A percentile compares a stretch with the other conserved stretches of the same genome.
phyloP scores from a whole-genome alignment of 805 yeast species.

The Torulaspora indica region DNA sequence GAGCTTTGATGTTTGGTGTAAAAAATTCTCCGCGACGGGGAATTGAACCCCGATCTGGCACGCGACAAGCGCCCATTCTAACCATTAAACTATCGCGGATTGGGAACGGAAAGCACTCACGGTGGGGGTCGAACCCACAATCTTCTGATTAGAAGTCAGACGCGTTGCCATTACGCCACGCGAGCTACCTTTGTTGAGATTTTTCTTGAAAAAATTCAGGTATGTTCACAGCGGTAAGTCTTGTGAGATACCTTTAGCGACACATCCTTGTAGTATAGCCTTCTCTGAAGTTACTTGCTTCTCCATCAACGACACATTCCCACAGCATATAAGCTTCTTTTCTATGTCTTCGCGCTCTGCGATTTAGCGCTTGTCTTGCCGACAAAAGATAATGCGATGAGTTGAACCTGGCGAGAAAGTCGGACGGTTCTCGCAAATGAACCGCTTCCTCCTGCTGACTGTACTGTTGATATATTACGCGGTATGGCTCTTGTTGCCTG shows the following conservation, averaged over 20 bases:
- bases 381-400: constrained; percentile 1
- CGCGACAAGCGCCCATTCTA: constrained; percentile 30
- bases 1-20: too few relatives aligned
- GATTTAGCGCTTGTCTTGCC: neutral
- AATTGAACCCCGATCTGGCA: constrained; percentile 30
- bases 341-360: neutral
- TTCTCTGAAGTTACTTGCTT: too few relatives aligned
- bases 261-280: too few relatives aligned
- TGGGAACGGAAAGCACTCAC: constrained; percentile 40
- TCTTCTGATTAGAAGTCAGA: constrained; percentile 54
- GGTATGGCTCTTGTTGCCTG: constrained; percentile 32
- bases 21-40: constrained; percentile 27
- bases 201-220: neutral
- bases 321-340: too few relatives aligned
- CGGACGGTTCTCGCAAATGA: constrained; percentile 17
- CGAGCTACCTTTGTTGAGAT: constrained; percentile 34
- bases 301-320: too few relatives aligned
- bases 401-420: neutral
- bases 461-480: constrained; percentile 26
- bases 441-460: constrained; percentile 22
- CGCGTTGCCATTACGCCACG: constrained; percentile 57
- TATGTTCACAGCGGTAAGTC: too few relatives aligned
- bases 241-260: too few relatives aligned
- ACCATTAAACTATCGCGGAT: constrained; percentile 29
- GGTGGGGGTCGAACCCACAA: constrained; percentile 55